These are phyloP conservation scores for California macrophylla DNA, from an alignment of 441 rosid genomes.

Conservation along the genomic window DNA sequence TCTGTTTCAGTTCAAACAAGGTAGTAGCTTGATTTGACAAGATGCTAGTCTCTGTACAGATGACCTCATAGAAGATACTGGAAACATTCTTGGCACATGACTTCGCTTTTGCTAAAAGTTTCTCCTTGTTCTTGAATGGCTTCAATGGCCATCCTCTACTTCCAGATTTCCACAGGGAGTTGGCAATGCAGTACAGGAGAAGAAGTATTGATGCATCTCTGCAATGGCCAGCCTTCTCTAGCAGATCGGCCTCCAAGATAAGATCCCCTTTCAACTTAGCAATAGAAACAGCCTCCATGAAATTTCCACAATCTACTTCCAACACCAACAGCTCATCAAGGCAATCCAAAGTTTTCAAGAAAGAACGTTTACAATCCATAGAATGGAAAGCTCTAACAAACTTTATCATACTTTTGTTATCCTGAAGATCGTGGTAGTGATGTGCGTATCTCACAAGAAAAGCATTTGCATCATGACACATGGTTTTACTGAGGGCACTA, in stretches of 20 bases:
- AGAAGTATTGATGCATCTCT: slow-evolving; percentile 29
- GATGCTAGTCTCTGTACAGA: slow-evolving; percentile 27
- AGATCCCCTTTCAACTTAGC: slow-evolving; percentile 31
- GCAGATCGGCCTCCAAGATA: slow-evolving; percentile 29
- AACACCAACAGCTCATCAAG: slow-evolving; percentile 33
- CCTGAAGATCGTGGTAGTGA: slow-evolving; percentile 24
- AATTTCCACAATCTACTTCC: slow-evolving; percentile 38
- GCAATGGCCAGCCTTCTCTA: slow-evolving; percentile 26
- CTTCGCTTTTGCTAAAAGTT: slow-evolving; percentile 31
- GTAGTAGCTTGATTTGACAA: slow-evolving; percentile 18
- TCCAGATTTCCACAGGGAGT: slow-evolving; percentile 39
- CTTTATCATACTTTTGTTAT: slow-evolving; percentile 32
- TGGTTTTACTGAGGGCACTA: background rate
- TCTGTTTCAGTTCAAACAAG: slow-evolving; percentile 22
- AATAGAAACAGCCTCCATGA: slow-evolving; percentile 35
- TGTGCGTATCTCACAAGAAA: slow-evolving; percentile 33
- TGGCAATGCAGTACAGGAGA: slow-evolving; percentile 30
- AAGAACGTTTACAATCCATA: slow-evolving; percentile 17
- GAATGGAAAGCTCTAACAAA: slow-evolving; percentile 32
- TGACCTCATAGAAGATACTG: slow-evolving; percentile 18
- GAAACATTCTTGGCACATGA: slow-evolving; percentile 24
- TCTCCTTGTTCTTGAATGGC: slow-evolving; percentile 27
- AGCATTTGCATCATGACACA: background rate
- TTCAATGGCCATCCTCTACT: slow-evolving; percentile 47
- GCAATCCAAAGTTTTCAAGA: slow-evolving; percentile 27